Evolutionary conservation across 352 stramenopile genomes (phyloP), one percentile per base, ranked within the genome.

Genomic region (Phytophthora boehmeriae): DNA sequence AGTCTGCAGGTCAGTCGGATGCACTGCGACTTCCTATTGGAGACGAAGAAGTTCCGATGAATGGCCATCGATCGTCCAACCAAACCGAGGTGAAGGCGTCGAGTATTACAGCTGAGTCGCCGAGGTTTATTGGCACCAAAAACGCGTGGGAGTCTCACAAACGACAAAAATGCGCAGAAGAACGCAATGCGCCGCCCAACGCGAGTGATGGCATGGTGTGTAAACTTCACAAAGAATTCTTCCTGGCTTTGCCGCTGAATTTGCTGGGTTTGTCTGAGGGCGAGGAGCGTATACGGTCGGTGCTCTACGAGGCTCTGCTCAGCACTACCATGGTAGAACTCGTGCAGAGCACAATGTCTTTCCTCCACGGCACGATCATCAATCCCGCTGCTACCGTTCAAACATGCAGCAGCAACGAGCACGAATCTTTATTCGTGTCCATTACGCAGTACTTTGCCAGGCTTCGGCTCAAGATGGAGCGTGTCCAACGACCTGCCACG

Each of bases 161-260:
- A 32, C 80, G 66, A 8, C 58, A 71, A 36, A 81, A 77, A 50
- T 76, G 66, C 72, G 69, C 75, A 47, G 43, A 76, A 41, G 84
- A 90, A 58, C 78, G 78, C 14, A 42, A 52, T 0, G 30, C 68
- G 14, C 57, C 67, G 1, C 75, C 72, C 0, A 74, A 74, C 11
- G 38, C 68, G 17, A 75, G 67, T 23, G 4, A 13, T 16, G 66
- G 83, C 13, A 70, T 64, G 10, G 60, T 84, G 2, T n/a, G 46
- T 30, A 65, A 79, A 22, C 75, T 91, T 52, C 75, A 88, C 34
- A 56, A 64, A 8, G 59, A 76, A 1, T 90, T 91, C 44, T 79
- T 74, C 41, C 56, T 56, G 0, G 51, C 63, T 1, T 41, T 93
- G 13, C 84, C 81, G 0, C 72, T 90, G 22, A 47, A 50, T 1